Conservation (phyloP, 2,329 filamentous ascomycete species). For the Gyromitra esculenta region DNA sequence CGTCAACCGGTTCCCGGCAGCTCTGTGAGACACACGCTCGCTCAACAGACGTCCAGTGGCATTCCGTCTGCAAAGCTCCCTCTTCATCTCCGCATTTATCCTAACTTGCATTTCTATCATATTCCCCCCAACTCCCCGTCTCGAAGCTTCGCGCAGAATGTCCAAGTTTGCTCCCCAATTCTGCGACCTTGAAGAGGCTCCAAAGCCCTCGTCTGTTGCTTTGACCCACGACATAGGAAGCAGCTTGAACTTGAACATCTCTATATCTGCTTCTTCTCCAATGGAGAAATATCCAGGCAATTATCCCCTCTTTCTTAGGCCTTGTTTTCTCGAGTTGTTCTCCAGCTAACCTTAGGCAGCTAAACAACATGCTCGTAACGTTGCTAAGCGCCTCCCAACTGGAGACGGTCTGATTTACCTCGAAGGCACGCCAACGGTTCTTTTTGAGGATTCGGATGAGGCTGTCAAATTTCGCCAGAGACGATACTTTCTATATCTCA, state of each 20-base stretch:
- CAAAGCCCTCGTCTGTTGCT: neutral
- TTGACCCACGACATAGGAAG: slow-evolving; percentile 2
- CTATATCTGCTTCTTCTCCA: slow-evolving; percentile 38
- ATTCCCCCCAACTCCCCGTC: neutral
- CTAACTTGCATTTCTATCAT: slow-evolving; percentile 12
- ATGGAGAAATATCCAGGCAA: slow-evolving; percentile 53
- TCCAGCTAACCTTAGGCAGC: slow-evolving; percentile 64
- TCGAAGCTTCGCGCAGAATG: slow-evolving; percentile 2
- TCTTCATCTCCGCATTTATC: slow-evolving; percentile 12
- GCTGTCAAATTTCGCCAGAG: slow-evolving; percentile 68
- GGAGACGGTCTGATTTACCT: slow-evolving; percentile 68
- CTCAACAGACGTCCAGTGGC: slow-evolving; percentile 25
- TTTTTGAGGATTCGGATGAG: slow-evolving; percentile 70
- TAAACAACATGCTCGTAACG: slow-evolving; percentile 84
- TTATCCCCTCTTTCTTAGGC: neutral
- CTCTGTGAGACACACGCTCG: slow-evolving; percentile 15
- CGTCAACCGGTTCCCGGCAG: slow-evolving; percentile 23
- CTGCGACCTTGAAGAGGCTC: neutral
- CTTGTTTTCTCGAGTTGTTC: neutral
- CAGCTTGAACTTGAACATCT: slow-evolving; percentile 37
- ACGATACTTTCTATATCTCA: slow-evolving; percentile 71
- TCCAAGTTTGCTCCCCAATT: slow-evolving; percentile 4
- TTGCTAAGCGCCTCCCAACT: slow-evolving; percentile 77
- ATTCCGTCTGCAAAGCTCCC: slow-evolving; percentile 4
- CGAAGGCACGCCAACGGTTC: slow-evolving; percentile 64